Percentiles rank a stretch among this genome's conserved stretches.
Conservation (phyloP, 177 flowering plant genomes). For the Vitis hybrid region DNA sequence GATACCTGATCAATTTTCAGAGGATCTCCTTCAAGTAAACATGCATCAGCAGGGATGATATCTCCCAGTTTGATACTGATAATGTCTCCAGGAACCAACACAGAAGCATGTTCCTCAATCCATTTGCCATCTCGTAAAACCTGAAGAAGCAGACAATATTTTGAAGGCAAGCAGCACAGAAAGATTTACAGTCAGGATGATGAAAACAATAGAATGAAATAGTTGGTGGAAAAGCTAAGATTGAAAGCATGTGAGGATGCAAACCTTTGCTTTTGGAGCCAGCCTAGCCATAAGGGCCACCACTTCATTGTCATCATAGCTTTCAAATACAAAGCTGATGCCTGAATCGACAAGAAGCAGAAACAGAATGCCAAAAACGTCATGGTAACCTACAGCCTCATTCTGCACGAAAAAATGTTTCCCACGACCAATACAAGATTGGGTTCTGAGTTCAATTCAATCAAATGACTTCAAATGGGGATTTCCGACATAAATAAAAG, state of each 20-base stretch:
- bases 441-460: no score
- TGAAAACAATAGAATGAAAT: background rate
- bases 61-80: conserved; percentile 32
- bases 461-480: no score
- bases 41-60: conserved; percentile 38
- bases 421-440: background rate
- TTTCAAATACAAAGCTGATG: conserved; percentile 32
- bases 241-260: background rate
- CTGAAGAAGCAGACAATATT: background rate
- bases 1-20: conserved; percentile 27
- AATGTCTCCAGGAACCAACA: conserved; percentile 36
- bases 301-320: conserved; percentile 36
- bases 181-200: background rate
- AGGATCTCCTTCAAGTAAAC: conserved; percentile 34
- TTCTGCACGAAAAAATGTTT: conserved; percentile 6
- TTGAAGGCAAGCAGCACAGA: background rate
- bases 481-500: no score
- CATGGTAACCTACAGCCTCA: conserved; percentile 22
- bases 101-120: conserved; percentile 31
- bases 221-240: background rate
- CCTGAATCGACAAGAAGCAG: conserved; percentile 30
- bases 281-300: conserved; percentile 35
- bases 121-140: conserved; percentile 33
- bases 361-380: conserved; percentile 25
- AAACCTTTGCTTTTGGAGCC: conserved; percentile 35